Evolutionary conservation across 1,139 yeast genomes (phyloP).

Genomic region (Taphrina pruni): DNA sequence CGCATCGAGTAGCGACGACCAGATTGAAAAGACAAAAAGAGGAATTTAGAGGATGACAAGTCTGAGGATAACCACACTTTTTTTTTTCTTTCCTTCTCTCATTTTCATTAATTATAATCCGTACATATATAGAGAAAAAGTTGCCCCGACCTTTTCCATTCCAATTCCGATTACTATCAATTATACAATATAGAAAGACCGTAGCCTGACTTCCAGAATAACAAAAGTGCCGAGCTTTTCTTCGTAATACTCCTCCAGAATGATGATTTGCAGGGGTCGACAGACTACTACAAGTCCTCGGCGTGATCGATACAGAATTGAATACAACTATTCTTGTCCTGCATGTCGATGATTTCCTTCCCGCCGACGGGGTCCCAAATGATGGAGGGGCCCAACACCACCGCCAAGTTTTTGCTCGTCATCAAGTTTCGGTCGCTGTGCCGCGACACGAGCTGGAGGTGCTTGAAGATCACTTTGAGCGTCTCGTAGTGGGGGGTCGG

Average conservation of each 20-base stretch:
- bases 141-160: not conserved
- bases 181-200: too few relatives aligned
- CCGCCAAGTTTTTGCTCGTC: slow-evolving; percentile 82
- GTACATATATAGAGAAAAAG: not conserved
- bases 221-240: too few relatives aligned
- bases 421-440: slow-evolving; percentile 52
- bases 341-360: slow-evolving; percentile 86
- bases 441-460: slow-evolving; percentile 54
- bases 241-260: too few relatives aligned
- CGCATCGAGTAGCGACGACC: too few relatives aligned
- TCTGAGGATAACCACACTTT: too few relatives aligned
- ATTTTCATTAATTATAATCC: not conserved
- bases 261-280: too few relatives aligned
- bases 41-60: too few relatives aligned
- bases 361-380: slow-evolving; percentile 82
- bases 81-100: too few relatives aligned
- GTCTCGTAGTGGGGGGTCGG: slow-evolving; percentile 74
- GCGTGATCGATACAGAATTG: slow-evolving; percentile 72
- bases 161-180: not conserved
- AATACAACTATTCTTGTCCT: slow-evolving; percentile 75
- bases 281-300: slow-evolving; percentile 47
- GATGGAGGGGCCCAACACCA: slow-evolving; percentile 94
- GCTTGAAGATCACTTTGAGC: slow-evolving; percentile 64
- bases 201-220: too few relatives aligned
- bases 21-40: too few relatives aligned